phyloP scores from a whole-genome alignment of 495 filamentous ascomycete species.

The Pyrenula massariospora region DNA sequence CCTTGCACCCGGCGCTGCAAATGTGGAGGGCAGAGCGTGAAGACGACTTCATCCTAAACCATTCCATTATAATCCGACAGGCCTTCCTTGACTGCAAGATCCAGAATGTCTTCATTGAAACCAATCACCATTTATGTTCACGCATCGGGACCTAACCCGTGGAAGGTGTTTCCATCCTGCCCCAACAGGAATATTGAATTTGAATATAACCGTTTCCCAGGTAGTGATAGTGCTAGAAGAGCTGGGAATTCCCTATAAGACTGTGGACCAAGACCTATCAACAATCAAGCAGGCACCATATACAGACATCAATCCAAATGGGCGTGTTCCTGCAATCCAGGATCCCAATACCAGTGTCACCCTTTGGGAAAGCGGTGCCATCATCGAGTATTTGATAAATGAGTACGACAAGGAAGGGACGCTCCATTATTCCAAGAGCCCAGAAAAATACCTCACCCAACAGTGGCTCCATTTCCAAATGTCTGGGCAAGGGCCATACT shows the following conservation, averaged over 20 bases:
- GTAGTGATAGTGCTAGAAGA: conserved; percentile 30
- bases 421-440: conserved; percentile 25
- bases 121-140: too few relatives aligned
- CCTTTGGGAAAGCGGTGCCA: conserved; percentile 65
- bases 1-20: too few relatives aligned
- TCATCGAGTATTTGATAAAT: conserved; percentile 58
- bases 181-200: too few relatives aligned
- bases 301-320: conserved; percentile 57
- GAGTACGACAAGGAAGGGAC: conserved; percentile 55
- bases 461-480: conserved; percentile 31
- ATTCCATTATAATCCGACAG: too few relatives aligned
- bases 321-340: conserved; percentile 48
- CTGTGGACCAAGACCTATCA: conserved; percentile 23
- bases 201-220: conserved; percentile 5
- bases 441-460: conserved; percentile 18
- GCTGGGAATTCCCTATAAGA: conserved; percentile 45
- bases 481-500: conserved; percentile 26
- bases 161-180: too few relatives aligned
- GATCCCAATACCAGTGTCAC: conserved; percentile 57
- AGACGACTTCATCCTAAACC: too few relatives aligned
- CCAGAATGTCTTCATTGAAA: too few relatives aligned
- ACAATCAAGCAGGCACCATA: conserved; percentile 48
- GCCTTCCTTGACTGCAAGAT: too few relatives aligned
- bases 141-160: too few relatives aligned
- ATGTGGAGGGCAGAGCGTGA: too few relatives aligned